These are phyloP conservation scores for Boletus rex-veris DNA, from an alignment of 768 basidiomycete genomes.

Conservation along the genomic window DNA sequence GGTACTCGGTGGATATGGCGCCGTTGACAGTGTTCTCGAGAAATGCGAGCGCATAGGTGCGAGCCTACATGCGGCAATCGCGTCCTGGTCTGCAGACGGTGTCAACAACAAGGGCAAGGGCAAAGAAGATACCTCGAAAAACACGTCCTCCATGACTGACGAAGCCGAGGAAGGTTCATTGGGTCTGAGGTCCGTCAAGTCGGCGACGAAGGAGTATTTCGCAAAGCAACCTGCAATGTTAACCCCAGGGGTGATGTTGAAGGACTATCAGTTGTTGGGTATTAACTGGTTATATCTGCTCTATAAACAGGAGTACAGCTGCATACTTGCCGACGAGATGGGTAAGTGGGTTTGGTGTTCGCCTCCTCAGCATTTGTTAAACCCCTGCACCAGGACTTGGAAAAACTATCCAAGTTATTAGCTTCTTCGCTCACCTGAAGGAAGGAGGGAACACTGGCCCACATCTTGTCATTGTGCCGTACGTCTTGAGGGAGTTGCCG, in stretches of 20 bases:
- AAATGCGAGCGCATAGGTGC: slow-evolving; percentile 86
- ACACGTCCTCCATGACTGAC: slow-evolving; percentile 25
- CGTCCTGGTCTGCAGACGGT: slow-evolving; percentile 60
- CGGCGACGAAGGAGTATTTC: slow-evolving; percentile 60
- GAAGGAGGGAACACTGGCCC: slow-evolving; percentile 77
- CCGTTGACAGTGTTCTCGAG: slow-evolving; percentile 84
- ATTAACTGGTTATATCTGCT: slow-evolving; percentile 95
- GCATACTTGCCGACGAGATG: slow-evolving; percentile 99
- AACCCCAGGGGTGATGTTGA: slow-evolving; percentile 67
- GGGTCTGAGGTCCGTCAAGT: slow-evolving; percentile 47
- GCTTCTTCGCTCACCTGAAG: slow-evolving; percentile 88
- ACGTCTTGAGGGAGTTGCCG: slow-evolving; percentile 33
- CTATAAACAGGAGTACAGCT: slow-evolving; percentile 76
- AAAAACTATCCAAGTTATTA: slow-evolving; percentile 98
- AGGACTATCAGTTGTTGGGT: slow-evolving; percentile 97
- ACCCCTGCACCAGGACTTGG: slow-evolving; percentile 67
- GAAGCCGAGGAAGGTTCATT: slow-evolving; percentile 62
- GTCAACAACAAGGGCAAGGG: slow-evolving; percentile 36
- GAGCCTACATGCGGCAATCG: slow-evolving; percentile 67
- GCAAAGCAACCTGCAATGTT: slow-evolving; percentile 69
- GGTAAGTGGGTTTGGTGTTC: slow-evolving; percentile 48
- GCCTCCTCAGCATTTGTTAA: not conserved
- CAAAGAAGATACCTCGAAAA: too few relatives aligned
- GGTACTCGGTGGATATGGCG: slow-evolving; percentile 80
- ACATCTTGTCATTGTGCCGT: slow-evolving; percentile 95